phyloP scores from a whole-genome alignment of 129 eudicot genomes.

The Arctium minus region DNA sequence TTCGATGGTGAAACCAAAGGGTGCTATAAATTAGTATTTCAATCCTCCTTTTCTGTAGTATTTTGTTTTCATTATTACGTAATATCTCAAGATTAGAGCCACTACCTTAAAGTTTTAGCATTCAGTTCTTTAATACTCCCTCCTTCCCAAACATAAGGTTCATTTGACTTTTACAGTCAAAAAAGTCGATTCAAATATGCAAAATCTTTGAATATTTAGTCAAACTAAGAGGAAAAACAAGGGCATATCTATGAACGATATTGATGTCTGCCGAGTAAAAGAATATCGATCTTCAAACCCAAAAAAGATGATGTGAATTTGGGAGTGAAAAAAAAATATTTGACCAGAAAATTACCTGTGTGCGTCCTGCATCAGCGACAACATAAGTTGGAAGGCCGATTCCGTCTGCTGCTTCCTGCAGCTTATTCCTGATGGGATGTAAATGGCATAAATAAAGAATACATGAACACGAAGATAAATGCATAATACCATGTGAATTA shows the following conservation, averaged over 20 bases:
- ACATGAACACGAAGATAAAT: background rate
- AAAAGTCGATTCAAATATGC: background rate
- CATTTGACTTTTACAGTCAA: slow-evolving; percentile 6
- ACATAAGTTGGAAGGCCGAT: slow-evolving; percentile 91
- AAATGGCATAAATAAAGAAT: slow-evolving; percentile 1
- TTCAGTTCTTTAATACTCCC: background rate
- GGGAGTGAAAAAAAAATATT: background rate
- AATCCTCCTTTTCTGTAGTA: too few species aligned
- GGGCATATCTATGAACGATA: background rate
- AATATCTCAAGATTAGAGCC: too few species aligned
- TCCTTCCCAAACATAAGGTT: background rate
- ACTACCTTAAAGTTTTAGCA: background rate
- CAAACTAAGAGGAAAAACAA: background rate
- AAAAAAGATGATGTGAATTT: background rate
- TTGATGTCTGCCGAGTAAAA: background rate
- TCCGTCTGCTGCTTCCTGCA: slow-evolving; percentile 74
- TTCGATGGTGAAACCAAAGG: too few species aligned
- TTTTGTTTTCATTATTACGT: too few species aligned
- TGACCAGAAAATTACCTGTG: slow-evolving; percentile 54
- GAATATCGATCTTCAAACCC: background rate
- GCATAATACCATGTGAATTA: background rate
- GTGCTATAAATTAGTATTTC: too few species aligned
- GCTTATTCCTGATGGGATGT: slow-evolving; percentile 58
- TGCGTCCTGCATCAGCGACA: slow-evolving; percentile 96
- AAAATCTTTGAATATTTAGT: background rate